Evolutionary conservation across 345 rosid genomes (phyloP).

Genomic region (Eucalyptus coolabah): DNA sequence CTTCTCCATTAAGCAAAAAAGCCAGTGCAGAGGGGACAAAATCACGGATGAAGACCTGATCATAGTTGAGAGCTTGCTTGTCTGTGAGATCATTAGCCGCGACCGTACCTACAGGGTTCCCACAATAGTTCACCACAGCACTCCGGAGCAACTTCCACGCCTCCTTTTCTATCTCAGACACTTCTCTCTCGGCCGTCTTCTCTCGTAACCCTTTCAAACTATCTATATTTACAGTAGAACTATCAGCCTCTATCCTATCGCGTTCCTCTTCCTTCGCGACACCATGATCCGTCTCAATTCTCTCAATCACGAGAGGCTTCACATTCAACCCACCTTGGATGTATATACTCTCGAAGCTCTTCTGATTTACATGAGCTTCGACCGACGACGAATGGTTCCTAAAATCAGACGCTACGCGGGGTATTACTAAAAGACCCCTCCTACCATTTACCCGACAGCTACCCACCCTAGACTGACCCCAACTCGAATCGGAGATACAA

Average conservation of each 20-base stretch:
- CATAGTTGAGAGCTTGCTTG: slow-evolving; percentile 69
- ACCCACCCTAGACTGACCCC: slow-evolving; percentile 22
- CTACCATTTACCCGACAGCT: slow-evolving; percentile 1
- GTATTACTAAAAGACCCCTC: slow-evolving; percentile 73
- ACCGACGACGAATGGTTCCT: slow-evolving; percentile 62
- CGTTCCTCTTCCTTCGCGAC: slow-evolving; percentile 19
- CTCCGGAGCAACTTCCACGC: slow-evolving; percentile 82
- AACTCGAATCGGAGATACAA: slow-evolving; percentile 40
- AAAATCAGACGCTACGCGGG: slow-evolving; percentile 18
- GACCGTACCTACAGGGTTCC: slow-evolving; percentile 75
- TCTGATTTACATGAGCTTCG: slow-evolving; percentile 48
- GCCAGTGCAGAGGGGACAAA: slow-evolving; percentile 95
- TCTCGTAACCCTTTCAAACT: slow-evolving; percentile 24
- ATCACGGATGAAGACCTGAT: slow-evolving; percentile 94
- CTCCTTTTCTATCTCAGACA: slow-evolving; percentile 57
- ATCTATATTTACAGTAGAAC: slow-evolving; percentile 17
- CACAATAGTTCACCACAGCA: slow-evolving; percentile 63
- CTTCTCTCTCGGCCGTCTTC: slow-evolving; percentile 29
- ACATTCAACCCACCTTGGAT: slow-evolving; percentile 54
- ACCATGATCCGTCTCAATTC: slow-evolving; percentile 14
- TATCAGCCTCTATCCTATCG: slow-evolving; percentile 14
- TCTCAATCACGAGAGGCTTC: slow-evolving; percentile 51
- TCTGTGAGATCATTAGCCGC: slow-evolving; percentile 78
- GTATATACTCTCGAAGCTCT: slow-evolving; percentile 61
- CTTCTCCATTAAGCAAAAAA: slow-evolving; percentile 80